Evolutionary conservation across 73 alveolate species (phyloP).

Genomic region (Tetrahymena elliotti): DNA sequence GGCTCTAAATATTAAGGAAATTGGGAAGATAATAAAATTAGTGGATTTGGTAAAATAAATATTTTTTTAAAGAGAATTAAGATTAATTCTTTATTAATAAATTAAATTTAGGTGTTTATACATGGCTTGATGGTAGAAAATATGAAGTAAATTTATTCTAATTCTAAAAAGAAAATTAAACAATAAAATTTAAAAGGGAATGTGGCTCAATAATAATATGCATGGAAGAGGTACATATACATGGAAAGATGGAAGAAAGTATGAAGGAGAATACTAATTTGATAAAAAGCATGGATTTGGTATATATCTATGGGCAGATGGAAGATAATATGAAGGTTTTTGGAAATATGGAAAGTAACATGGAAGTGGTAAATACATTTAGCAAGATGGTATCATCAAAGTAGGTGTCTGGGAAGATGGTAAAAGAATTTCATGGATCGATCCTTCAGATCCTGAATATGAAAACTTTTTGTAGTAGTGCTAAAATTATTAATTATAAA

Average conservation of each 20-base stretch:
- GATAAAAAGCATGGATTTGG: conserved; percentile 4
- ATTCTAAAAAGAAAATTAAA: not conserved
- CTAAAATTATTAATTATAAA: not conserved
- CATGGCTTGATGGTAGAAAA: conserved; percentile 45
- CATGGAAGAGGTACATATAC: conserved; percentile 1
- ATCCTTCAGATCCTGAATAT: not conserved
- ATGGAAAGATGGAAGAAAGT: conserved; percentile 5
- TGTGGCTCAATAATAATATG: not conserved
- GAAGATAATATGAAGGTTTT: conserved; percentile 17
- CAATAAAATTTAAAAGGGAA: conserved; percentile 22
- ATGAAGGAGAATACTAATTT: not conserved
- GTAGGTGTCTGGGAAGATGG: conserved; percentile 64
- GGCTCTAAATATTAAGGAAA: conserved; percentile 53
- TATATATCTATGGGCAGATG: not conserved
- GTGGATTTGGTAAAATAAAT: conserved; percentile 43
- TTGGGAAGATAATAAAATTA: conserved; percentile 48
- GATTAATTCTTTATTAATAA: too few relatives aligned
- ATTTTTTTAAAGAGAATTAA: not conserved
- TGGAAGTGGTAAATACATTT: conserved; percentile 72
- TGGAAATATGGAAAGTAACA: conserved; percentile 55
- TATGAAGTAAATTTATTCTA: conserved; percentile 31
- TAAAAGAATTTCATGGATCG: conserved; percentile 51
- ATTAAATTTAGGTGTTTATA: conserved; percentile 39
- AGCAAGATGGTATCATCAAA: conserved; percentile 43
- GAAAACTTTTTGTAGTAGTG: not conserved